Evolutionary conservation across 495 filamentous ascomycete species (phyloP).

Genomic region (Xylaria curta): DNA sequence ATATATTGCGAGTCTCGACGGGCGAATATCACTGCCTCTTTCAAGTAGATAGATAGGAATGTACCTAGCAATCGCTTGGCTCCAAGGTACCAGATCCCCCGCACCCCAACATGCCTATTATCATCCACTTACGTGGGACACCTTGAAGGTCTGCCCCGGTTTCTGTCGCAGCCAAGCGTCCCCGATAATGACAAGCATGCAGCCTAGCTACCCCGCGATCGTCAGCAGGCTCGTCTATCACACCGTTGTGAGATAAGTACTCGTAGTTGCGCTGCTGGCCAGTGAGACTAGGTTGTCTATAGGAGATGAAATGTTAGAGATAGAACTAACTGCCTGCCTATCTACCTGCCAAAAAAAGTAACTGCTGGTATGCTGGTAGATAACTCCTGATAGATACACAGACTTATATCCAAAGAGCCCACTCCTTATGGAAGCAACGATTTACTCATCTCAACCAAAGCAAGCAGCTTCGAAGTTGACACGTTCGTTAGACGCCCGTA

Average conservation of each 20-base stretch:
- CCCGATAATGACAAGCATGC: too few species aligned
- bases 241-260: neutral
- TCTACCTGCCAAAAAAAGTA: neutral
- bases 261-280: neutral
- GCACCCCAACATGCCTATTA: neutral
- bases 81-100: neutral
- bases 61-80: neutral
- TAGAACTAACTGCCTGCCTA: neutral
- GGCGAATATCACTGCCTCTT: neutral
- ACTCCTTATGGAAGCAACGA: neutral
- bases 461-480: neutral
- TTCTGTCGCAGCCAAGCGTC: neutral
- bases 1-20: too few species aligned
- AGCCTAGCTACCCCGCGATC: slow-evolving; percentile 16
- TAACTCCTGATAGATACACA: neutral
- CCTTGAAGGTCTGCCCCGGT: neutral
- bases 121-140: neutral
- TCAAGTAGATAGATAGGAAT: neutral
- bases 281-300: too few species aligned
- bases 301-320: neutral
- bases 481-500: neutral
- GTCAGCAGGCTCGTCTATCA: neutral
- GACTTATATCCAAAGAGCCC: neutral
- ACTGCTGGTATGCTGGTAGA: neutral
- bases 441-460: neutral